A percentile compares a stretch with the other conserved stretches of the same genome.
These are phyloP conservation scores for Pyrus betulifolia DNA, from an alignment of 306 rosid species.

Conservation along the genomic window DNA sequence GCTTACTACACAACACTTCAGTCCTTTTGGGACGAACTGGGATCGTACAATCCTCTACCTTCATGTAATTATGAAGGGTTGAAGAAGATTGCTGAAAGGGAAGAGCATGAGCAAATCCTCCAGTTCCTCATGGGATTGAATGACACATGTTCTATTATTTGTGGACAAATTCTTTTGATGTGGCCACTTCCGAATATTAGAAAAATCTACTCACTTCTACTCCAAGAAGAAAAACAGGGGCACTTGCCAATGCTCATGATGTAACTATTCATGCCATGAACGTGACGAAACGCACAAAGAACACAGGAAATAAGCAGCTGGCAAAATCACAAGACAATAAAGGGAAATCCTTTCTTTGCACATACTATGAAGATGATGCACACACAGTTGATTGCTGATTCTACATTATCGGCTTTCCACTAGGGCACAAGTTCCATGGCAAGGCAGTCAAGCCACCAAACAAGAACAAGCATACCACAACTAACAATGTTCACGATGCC, in stretches of 20 bases:
- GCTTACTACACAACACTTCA: not conserved
- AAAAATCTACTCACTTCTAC: not conserved
- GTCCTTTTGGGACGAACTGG: not conserved
- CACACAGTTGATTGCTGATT: too few relatives aligned
- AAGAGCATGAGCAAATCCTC: not conserved
- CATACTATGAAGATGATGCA: too few relatives aligned
- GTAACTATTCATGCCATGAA: not conserved
- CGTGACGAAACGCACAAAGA: not conserved
- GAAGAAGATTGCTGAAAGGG: not conserved
- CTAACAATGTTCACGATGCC: too few relatives aligned
- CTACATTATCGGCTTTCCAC: too few relatives aligned
- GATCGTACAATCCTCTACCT: not conserved
- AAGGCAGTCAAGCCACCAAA: too few relatives aligned
- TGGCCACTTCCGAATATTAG: not conserved
- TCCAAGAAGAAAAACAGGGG: not conserved
- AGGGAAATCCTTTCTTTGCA: not conserved
- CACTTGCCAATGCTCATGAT: not conserved
- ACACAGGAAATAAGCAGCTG: not conserved
- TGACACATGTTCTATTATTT: not conserved
- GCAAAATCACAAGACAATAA: not conserved
- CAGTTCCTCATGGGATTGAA: not conserved
- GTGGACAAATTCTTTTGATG: not conserved
- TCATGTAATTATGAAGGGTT: not conserved
- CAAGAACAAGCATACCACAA: too few relatives aligned
- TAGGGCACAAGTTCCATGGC: too few relatives aligned